Base-by-base conservation (phyloP, 495 filamentous ascomycete genomes). In the Xylaria castorea region DNA sequence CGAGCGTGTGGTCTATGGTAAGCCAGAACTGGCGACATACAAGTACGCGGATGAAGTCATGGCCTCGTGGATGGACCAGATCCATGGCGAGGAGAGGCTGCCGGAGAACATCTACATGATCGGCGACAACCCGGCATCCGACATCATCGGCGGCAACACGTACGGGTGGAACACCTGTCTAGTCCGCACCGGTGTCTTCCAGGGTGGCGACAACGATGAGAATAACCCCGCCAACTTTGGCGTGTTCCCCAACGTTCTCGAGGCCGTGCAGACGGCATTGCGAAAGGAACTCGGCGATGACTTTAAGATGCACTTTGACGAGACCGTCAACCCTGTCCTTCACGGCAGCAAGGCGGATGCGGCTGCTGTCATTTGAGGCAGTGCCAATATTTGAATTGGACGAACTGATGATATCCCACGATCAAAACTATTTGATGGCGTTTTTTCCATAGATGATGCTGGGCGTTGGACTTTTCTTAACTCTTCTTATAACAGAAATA, bases 211-310 rank as follows among this genome's bases (percentile, higher is more conserved):
- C 70, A 88, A 90, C 58, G 97, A 99, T 80, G 96, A 98, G 83
- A 94, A 95, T 74, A 94, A 98, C 80, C 96, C 96, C 18, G 95
- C 96, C 71, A 93, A 93, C 81, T 91, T 97, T 81, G 96, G 96
- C 42, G 88, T 99, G 64, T 98, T 93, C 85, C 79, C 83, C 67
- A 89, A 90, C 72, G 95, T 98, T 77, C 90, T 93, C 51, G 87
- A 92, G 73, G 97, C 97, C 75, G 95, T 98, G 76, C 95, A 97
- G 80, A 92, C 97, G 86, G 95, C 97, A 77, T 93, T 97, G 83
- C 87, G 97, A 83, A 92, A 93, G 71, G 90, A 98, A 71, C 86
- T 89, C 3, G 89, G 87, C 16, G 89, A 78, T 84, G 92, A 83
- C 78, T 94, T 86, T 74, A 75, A 76, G 62, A 84, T 84, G 73